Evolutionary conservation across 192 early-diverging fungal genomes (phyloP), one percentile per base, ranked within the genome.

Genomic region (Linnemannia hyalina): DNA sequence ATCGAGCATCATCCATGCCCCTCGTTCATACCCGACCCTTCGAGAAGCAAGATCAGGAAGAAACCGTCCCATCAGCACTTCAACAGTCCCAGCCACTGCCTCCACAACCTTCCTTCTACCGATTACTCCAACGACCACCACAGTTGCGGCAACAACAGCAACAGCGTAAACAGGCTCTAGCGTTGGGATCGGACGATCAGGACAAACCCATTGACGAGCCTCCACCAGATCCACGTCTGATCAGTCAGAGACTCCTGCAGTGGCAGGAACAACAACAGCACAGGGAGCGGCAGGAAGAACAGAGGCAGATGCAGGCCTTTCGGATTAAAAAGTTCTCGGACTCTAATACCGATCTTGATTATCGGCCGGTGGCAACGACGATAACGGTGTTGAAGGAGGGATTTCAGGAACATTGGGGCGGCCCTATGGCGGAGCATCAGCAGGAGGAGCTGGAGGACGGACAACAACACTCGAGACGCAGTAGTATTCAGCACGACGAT

Each of bases 261-360:
- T 7, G n/a, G 60, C 60, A 65, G 15, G 60, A 65, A 3, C 10
- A 9, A 9, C 60, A 65, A 16, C 29, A 32, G 29, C 60, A 32
- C 1, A 11, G 13, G 13, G 1, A 65, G 26, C n/a, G 26, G 60
- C 60, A 65, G 60, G 23, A 65, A 29, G 60, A 65, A 13, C 60
- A 65, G 60, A 32, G 60, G 15, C 60, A 6, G 29, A 65, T 65
- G 60, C 60, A 65, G 23, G 60, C 60, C 60, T 65, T 29, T 32
- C 60, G 60, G 60, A 65, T 65, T 10, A 65, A 65, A 65, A 65
- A 65, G 4, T 65, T 65, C 60, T 65, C 60, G 0, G 60, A 65
- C 60, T 65, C 60, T 15, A 65, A 32, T 29, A 15, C n/a, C 13
- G 60, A 65, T 13, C 60, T 65, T 32, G 60, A 65, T 6, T 65